phyloP scores from a whole-genome alignment of 2,329 filamentous ascomycete species.

The Didymella segeticola region DNA sequence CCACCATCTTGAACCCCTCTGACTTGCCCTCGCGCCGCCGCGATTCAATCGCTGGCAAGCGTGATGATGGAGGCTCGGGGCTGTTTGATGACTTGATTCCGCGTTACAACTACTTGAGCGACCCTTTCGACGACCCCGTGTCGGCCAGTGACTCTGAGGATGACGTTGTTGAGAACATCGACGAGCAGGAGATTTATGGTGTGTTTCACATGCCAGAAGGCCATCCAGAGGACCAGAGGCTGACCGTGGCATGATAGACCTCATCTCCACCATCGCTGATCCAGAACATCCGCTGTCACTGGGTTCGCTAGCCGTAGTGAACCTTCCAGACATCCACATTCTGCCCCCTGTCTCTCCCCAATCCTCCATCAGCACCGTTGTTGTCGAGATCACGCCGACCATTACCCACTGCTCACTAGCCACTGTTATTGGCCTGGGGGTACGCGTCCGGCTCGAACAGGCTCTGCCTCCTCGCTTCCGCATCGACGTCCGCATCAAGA shows the following conservation, averaged over 20 bases:
- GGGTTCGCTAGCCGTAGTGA: slow-evolving; percentile 91
- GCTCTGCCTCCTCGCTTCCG: slow-evolving; percentile 89
- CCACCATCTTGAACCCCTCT: slow-evolving; percentile 85
- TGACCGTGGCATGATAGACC: slow-evolving; percentile 63
- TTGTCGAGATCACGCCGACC: slow-evolving; percentile 91
- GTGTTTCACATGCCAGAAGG: slow-evolving; percentile 19
- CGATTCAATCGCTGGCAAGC: slow-evolving; percentile 47
- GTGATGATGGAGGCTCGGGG: slow-evolving; percentile 58
- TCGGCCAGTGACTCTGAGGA: slow-evolving; percentile 59
- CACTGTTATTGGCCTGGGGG: slow-evolving; percentile 92
- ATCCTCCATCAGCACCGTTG: slow-evolving; percentile 74
- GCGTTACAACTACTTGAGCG: slow-evolving; percentile 56
- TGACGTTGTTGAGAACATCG: slow-evolving; percentile 78
- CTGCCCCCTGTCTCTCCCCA: slow-evolving; percentile 67
- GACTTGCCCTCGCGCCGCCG: slow-evolving; percentile 83
- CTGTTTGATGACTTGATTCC: slow-evolving; percentile 63
- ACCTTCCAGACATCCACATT: slow-evolving; percentile 91
- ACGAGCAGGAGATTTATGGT: slow-evolving; percentile 98
- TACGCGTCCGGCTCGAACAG: slow-evolving; percentile 89
- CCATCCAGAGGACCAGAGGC: slow-evolving; percentile 5
- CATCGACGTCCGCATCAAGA: slow-evolving; percentile 91
- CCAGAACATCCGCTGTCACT: slow-evolving; percentile 95
- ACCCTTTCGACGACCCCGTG: slow-evolving; percentile 54
- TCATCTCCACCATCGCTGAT: slow-evolving; percentile 93
- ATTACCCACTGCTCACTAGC: slow-evolving; percentile 97